Conservation (phyloP, 2,329 filamentous ascomycete species). For the Penicillium sp. region DNA sequence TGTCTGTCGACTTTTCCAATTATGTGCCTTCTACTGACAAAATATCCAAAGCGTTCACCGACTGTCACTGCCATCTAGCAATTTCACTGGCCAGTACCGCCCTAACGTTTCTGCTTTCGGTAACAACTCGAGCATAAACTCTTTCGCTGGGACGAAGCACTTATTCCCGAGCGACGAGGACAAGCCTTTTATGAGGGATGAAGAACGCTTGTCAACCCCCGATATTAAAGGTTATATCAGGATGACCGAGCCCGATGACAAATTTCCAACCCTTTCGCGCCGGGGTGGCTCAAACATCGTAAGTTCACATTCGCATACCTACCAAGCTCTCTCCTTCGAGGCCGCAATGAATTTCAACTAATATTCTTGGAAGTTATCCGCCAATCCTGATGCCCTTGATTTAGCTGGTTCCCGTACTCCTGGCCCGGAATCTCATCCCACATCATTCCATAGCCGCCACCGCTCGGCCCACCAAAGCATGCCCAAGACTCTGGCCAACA, state of each 20-base stretch:
- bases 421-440: slow-evolving; percentile 66
- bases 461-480: slow-evolving; percentile 66
- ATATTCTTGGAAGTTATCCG: slow-evolving; percentile 67
- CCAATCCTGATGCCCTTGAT: slow-evolving; percentile 80
- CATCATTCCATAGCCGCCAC: slow-evolving; percentile 66
- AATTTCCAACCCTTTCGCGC: slow-evolving; percentile 72
- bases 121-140: slow-evolving; percentile 64
- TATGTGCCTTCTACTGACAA: slow-evolving; percentile 7
- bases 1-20: slow-evolving; percentile 59
- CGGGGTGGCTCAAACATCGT: slow-evolving; percentile 60
- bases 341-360: slow-evolving; percentile 42
- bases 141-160: slow-evolving; percentile 83
- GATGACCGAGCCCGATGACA: slow-evolving; percentile 76
- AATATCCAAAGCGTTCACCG: slow-evolving; percentile 66
- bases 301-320: slow-evolving; percentile 42
- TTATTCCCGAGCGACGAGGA: slow-evolving; percentile 86
- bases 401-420: slow-evolving; percentile 72
- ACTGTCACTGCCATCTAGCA: slow-evolving; percentile 86
- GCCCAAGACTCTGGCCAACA: slow-evolving; percentile 57
- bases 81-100: slow-evolving; percentile 37
- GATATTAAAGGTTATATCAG: slow-evolving; percentile 72
- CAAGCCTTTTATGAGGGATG: slow-evolving; percentile 46
- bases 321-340: background rate
- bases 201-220: slow-evolving; percentile 60
- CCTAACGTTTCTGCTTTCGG: slow-evolving; percentile 34